Conservation (phyloP, 75 land plant genomes). For the Chamaecyparis obtusa region DNA sequence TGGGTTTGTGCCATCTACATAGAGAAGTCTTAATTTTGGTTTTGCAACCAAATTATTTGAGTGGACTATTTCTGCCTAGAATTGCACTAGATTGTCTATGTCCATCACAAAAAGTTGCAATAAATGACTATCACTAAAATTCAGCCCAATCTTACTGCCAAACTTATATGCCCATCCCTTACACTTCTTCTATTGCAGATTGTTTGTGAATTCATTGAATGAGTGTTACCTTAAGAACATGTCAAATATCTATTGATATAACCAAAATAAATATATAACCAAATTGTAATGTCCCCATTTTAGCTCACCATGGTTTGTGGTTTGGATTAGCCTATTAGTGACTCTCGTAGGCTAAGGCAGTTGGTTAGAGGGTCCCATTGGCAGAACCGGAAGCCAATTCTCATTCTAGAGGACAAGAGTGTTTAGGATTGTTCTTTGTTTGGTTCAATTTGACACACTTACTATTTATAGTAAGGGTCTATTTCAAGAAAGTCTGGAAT, state of each 20-base stretch:
- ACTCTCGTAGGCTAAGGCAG: too few species aligned
- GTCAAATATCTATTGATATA: conserved; percentile 1
- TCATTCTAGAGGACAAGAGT: too few species aligned
- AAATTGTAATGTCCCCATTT: too few species aligned
- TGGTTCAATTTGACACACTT: too few species aligned
- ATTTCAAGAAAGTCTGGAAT: too few species aligned
- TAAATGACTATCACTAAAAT: not conserved
- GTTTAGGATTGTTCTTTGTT: too few species aligned
- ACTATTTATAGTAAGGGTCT: too few species aligned
- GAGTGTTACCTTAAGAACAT: not conserved
- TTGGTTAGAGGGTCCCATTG: too few species aligned
- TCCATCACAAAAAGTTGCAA: not conserved
- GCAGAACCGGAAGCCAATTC: too few species aligned
- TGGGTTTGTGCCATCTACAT: not conserved
- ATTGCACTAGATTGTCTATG: not conserved
- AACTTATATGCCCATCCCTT: not conserved
- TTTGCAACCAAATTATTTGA: not conserved
- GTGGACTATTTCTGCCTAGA: not conserved
- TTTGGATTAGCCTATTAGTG: too few species aligned
- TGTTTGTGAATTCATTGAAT: not conserved
- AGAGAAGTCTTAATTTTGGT: not conserved
- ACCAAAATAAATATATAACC: too few species aligned
- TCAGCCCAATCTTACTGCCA: not conserved
- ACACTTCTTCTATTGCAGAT: not conserved
- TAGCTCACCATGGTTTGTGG: too few species aligned